Evolutionary conservation across 2,329 filamentous ascomycete species (phyloP), one percentile per base, ranked within the genome.

Genomic region (Fusarium sp.): DNA sequence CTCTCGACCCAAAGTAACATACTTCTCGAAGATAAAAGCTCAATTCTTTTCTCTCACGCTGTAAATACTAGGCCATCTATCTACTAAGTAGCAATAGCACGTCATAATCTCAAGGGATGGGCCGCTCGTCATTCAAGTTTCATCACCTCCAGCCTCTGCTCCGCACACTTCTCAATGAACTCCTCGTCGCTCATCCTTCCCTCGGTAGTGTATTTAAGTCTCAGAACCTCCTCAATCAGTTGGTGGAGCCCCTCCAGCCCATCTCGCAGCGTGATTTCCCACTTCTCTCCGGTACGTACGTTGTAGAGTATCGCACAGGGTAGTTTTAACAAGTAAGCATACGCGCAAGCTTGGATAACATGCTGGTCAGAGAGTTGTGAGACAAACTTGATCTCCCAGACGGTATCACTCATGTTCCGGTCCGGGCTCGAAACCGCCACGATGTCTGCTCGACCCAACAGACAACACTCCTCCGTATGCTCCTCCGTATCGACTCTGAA

Each of bases 311-410:
- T 58, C 7, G 73, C 70, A 11, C 67, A 63, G 17, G 72, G 78
- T 33, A 72, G 7, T 6, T 64, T 59, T 33, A 65, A 64, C 6
- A 80, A 57, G 56, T 79, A 78, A 35, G 74, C 75, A 69, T 80
- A 81, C 8, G 66, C 58, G 22, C 73, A 77, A 12, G 71, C 71
- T 40, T 81, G 79, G 12, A 80, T 46, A 16, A 77, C 57, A 17
- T 81, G 73, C 44, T 78, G 70, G 11, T 74, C 69, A 14, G 75
- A 67, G 14, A 81, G 72, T 8, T 72, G 16, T 5, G 70, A 69
- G 6, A 79, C 77, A 64, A 80, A 80, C 40, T 81, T 81, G 56
- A 80, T 76, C 68, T 80, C 79, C 78, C 78, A 80, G 27, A 80
- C 57, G 14, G 67, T 49, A 17, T 72, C 20, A 2, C 44, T 60